A percentile compares a stretch with the other conserved stretches of the same genome.
phyloP scores from a whole-genome alignment of 352 stramenopile genomes.

The Blastocystis hominis region DNA sequence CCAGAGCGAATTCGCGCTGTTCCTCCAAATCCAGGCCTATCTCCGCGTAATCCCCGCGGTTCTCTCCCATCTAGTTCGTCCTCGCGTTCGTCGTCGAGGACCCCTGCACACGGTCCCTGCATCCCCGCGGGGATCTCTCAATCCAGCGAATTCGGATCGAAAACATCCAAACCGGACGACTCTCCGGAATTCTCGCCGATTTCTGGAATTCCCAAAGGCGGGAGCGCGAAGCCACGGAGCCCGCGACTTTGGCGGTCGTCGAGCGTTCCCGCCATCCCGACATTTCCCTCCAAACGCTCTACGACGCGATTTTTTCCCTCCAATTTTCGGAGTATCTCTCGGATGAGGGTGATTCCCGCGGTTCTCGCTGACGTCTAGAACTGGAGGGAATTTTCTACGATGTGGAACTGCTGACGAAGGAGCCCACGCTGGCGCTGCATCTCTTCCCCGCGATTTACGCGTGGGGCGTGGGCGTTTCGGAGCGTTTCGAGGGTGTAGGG shows the following conservation, averaged over 20 bases:
- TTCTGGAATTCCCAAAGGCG: not conserved
- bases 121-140: not conserved
- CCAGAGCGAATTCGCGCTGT: not conserved
- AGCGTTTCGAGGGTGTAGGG: not conserved
- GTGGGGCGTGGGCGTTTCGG: not conserved
- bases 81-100: not conserved
- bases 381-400: not conserved
- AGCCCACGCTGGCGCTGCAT: not conserved
- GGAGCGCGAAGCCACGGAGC: not conserved
- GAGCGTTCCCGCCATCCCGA: not conserved
- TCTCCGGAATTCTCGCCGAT: not conserved
- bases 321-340: not conserved
- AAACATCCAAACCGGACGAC: not conserved
- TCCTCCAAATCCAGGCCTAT: not conserved
- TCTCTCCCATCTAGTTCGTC: not conserved
- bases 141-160: not conserved
- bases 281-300: not conserved
- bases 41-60: not conserved
- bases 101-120: not conserved
- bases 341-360: not conserved
- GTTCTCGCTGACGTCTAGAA: not conserved
- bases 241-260: not conserved
- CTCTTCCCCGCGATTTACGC: not conserved
- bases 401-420: not conserved
- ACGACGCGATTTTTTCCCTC: not conserved